A percentile compares a stretch with the other conserved stretches of the same genome.
Conservation (phyloP, 1,284 basidiomycete genomes). For the Boletus subluridellus region DNA sequence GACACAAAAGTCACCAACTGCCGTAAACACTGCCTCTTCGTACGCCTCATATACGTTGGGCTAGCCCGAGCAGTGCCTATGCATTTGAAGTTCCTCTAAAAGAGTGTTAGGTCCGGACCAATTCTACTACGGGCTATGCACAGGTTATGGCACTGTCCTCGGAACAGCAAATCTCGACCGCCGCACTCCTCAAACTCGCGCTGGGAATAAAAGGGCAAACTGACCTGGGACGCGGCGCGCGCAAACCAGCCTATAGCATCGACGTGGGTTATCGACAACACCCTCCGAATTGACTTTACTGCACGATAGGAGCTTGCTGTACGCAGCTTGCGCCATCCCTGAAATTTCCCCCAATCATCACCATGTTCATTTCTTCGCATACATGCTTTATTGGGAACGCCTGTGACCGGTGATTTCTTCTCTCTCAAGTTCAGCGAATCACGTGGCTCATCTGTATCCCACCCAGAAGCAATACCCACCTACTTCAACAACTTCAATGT, state of each 20-base stretch:
- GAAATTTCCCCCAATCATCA: background rate
- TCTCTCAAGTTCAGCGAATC: background rate
- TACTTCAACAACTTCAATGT: background rate
- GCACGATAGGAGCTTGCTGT: background rate
- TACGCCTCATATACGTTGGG: background rate
- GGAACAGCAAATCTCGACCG: no score
- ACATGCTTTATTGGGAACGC: background rate
- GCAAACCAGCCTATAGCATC: background rate
- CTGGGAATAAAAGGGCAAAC: background rate
- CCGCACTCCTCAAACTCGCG: background rate
- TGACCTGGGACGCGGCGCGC: no score
- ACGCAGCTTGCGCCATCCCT: background rate
- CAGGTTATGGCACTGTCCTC: no score
- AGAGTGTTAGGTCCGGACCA: no score
- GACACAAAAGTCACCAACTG: background rate
- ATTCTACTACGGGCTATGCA: no score
- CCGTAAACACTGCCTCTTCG: background rate
- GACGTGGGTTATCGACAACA: background rate
- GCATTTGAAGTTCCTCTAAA: no score
- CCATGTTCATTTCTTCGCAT: background rate
- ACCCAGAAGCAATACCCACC: background rate
- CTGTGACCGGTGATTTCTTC: background rate
- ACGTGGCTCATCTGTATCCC: background rate
- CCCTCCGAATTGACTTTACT: background rate
- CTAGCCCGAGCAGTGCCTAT: no score